Evolutionary conservation across 495 filamentous ascomycete genomes (phyloP).

Genomic region (Aspergillus ellipticus): DNA sequence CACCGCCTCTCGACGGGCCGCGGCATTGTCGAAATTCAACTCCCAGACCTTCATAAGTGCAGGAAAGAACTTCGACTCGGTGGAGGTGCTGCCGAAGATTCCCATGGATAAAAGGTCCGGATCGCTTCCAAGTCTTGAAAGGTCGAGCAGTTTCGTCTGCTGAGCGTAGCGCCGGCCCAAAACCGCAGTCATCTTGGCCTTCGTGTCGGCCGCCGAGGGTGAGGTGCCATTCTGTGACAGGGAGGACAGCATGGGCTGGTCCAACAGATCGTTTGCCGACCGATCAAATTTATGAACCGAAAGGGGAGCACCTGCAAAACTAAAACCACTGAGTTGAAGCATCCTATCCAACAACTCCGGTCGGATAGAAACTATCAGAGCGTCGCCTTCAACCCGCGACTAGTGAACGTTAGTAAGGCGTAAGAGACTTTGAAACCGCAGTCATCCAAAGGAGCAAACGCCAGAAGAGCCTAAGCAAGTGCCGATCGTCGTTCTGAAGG

Average conservation of each 20-base stretch:
- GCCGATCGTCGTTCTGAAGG: conserved; percentile 55
- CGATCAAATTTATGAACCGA: conserved; percentile 43
- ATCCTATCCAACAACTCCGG: conserved; percentile 59
- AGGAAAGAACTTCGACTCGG: conserved; percentile 84
- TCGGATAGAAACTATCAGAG: conserved; percentile 61
- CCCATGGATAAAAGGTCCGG: conserved; percentile 63
- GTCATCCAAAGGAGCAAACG: conserved; percentile 41
- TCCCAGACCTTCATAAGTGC: conserved; percentile 81
- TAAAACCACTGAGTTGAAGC: conserved; percentile 58
- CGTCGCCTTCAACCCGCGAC: conserved; percentile 67
- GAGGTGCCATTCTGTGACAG: conserved; percentile 20
- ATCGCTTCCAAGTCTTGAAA: conserved; percentile 71
- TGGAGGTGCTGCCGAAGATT: conserved; percentile 65
- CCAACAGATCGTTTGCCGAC: conserved; percentile 23
- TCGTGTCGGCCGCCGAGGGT: conserved; percentile 41
- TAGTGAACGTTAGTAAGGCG: conserved; percentile 71
- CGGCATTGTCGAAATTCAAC: conserved; percentile 58
- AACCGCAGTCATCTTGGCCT: conserved; percentile 50
- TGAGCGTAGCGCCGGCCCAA: conserved; percentile 70
- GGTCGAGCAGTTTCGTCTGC: conserved; percentile 68
- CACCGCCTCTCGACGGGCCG: conserved; percentile 68
- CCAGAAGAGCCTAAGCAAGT: conserved; percentile 30
- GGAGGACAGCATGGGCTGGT: conserved; percentile 18
- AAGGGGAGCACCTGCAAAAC: conserved; percentile 61
- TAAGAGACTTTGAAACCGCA: conserved; percentile 51